These are phyloP conservation scores for Oidiodendron maius DNA, from an alignment of 495 filamentous ascomycete genomes.

Conservation along the genomic window DNA sequence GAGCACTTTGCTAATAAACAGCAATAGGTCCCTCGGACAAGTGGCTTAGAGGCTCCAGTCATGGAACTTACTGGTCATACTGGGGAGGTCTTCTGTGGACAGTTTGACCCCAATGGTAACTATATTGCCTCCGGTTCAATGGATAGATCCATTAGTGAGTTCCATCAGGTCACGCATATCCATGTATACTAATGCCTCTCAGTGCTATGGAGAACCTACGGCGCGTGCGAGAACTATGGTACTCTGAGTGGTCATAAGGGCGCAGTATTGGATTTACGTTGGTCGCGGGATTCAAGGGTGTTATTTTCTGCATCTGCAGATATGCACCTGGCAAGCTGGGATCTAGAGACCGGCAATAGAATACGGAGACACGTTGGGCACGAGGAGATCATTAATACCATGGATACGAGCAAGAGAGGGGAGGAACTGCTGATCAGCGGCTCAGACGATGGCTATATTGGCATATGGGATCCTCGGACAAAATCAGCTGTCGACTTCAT, in stretches of 20 bases:
- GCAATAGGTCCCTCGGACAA: conserved; percentile 71
- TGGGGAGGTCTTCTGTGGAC: conserved; percentile 83
- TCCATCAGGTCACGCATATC: not conserved
- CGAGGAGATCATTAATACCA: conserved; percentile 85
- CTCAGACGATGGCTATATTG: conserved; percentile 89
- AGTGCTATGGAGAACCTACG: conserved; percentile 93
- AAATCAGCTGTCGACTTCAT: conserved; percentile 85
- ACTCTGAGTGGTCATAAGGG: conserved; percentile 81
- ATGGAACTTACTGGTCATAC: conserved; percentile 85
- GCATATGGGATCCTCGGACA: conserved; percentile 93
- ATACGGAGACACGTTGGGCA: conserved; percentile 91
- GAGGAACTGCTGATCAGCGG: conserved; percentile 85
- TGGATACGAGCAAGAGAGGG: conserved; percentile 82
- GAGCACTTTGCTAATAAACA: conserved; percentile 16
- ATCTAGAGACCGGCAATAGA: conserved; percentile 76
- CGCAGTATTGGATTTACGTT: conserved; percentile 86
- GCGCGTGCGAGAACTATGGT: conserved; percentile 90
- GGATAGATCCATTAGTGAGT: conserved; percentile 83
- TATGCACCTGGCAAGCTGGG: conserved; percentile 89
- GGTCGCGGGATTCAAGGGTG: conserved; percentile 88
- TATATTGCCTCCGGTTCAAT: conserved; percentile 92
- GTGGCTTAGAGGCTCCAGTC: conserved; percentile 80
- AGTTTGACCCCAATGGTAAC: conserved; percentile 82
- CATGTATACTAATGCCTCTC: conserved; percentile 10
- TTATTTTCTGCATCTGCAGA: conserved; percentile 94